These are phyloP conservation scores for Ambispora gerdemannii DNA, from an alignment of 192 early-diverging fungal species.

Conservation along the genomic window DNA sequence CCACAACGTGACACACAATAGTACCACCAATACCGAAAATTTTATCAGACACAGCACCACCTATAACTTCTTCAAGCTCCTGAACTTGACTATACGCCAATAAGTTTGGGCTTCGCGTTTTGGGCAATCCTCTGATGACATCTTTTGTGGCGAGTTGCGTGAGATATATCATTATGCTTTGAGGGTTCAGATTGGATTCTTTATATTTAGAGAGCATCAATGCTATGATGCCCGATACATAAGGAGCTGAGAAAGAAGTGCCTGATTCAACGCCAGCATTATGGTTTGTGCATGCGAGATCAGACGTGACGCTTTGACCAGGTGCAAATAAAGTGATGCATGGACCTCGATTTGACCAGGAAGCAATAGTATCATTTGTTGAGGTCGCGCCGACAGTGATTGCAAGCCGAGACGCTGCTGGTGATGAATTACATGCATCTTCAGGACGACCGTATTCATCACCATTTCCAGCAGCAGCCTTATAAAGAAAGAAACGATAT, in stretches of 20 bases:
- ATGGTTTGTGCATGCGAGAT: background rate
- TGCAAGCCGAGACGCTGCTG: constrained; percentile 41
- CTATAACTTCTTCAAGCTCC: background rate
- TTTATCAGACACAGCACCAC: background rate
- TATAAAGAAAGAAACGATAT: background rate
- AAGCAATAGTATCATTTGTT: constrained; percentile 41
- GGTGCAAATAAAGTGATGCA: constrained; percentile 56
- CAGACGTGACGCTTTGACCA: constrained; percentile 10
- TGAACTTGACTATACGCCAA: constrained; percentile 34
- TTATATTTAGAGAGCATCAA: constrained; percentile 32
- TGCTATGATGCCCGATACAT: constrained; percentile 37
- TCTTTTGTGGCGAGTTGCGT: constrained; percentile 38
- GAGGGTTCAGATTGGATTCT: constrained; percentile 35
- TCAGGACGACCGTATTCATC: constrained; percentile 42
- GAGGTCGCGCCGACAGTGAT: constrained; percentile 52
- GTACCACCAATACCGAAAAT: background rate
- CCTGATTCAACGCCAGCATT: constrained; percentile 32
- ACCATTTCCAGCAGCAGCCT: constrained; percentile 46
- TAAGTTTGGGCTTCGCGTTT: constrained; percentile 38
- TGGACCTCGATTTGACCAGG: constrained; percentile 49
- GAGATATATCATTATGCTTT: constrained; percentile 31
- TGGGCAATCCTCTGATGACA: constrained; percentile 33
- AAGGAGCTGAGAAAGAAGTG: constrained; percentile 41
- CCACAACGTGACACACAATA: too few relatives aligned
- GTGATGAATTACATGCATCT: constrained; percentile 50